Base-by-base conservation (phyloP, 768 basidiomycete species). In the Serendipita vermifera region DNA sequence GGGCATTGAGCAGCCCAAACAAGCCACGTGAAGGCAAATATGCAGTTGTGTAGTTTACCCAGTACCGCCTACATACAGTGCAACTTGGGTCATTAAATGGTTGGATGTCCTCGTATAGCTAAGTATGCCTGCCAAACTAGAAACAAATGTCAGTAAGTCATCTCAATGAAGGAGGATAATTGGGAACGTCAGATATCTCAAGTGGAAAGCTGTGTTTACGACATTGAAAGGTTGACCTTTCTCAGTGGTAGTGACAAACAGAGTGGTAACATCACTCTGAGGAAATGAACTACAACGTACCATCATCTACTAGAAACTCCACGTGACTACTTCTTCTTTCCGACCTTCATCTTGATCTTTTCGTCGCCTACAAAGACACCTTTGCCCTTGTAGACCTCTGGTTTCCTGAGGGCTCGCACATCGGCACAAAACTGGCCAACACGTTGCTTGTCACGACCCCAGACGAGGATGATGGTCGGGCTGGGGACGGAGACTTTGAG, bases 371-470 rank as follows among this genome's bases (percentile, higher is more conserved):
- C 79, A 63, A 97, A 94, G 59, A 97, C 83, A 60, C 93, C 93
- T 87, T 97, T 97, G 66, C 92, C 94, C 71, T 97, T 90, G 71
- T 97, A 99, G 14, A 92, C 93, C 66, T 99, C 94, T 20, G 94
- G 94, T 62, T 83, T 84, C 63, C 94, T 78, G 72, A 82, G 84
- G 58, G 76, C 77, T 59, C 92, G 75, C 24, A 98, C 82, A 61
- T 81, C 79, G 3, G 93, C 90, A 0, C 91, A 87, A 66, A 94
- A 94, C 61, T 88, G 73, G 1, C 91, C 91, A 57, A 99, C 68
- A 46, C 75, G 70, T 63, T 96, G 86, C 68, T 97, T 97, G 72
- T 96, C 85, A 55, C 80, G 86, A 62, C 92, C 90, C 20, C 72
- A 76, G 24, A 98, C 69, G 29, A 82, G 68, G 57, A 97, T 90